Conservation (phyloP, 1,139 yeast genomes). For the Geotrichum reessii region DNA sequence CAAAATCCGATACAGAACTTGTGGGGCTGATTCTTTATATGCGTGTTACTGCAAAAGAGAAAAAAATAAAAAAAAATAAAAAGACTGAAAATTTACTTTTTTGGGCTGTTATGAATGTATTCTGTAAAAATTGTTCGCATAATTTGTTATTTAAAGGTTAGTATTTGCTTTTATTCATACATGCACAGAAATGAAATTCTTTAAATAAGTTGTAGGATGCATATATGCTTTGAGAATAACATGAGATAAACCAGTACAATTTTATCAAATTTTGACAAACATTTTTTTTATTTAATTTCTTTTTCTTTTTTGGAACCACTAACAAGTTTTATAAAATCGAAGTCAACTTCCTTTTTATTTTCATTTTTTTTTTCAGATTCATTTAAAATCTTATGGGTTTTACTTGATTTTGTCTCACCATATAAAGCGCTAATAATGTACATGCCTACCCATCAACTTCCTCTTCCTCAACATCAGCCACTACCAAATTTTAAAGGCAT, state of each 20-base stretch:
- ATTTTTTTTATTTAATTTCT: not conserved
- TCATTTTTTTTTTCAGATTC: not conserved
- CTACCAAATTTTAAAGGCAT: not conserved
- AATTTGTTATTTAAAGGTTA: not conserved
- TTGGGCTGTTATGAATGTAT: not conserved
- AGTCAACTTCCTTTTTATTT: not conserved
- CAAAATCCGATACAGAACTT: not conserved
- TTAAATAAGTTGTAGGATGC: not conserved
- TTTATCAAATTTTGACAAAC: not conserved
- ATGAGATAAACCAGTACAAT: not conserved
- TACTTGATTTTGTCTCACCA: not conserved
- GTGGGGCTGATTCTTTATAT: not conserved
- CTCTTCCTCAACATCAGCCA: constrained; percentile 1
- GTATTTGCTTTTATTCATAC: not conserved
- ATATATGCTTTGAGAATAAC: not conserved
- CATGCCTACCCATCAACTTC: not conserved
- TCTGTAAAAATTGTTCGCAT: not conserved
- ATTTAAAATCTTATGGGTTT: too few species aligned
- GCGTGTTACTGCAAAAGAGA: too few species aligned
- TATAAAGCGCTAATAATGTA: not conserved
- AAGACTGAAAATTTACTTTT: not conserved
- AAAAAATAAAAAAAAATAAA: not conserved
- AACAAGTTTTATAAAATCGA: not conserved
- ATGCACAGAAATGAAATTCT: not conserved
- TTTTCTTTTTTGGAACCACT: not conserved